These are phyloP conservation scores for Baeospora myosura DNA, from an alignment of 1,284 basidiomycete species.

Conservation along the genomic window DNA sequence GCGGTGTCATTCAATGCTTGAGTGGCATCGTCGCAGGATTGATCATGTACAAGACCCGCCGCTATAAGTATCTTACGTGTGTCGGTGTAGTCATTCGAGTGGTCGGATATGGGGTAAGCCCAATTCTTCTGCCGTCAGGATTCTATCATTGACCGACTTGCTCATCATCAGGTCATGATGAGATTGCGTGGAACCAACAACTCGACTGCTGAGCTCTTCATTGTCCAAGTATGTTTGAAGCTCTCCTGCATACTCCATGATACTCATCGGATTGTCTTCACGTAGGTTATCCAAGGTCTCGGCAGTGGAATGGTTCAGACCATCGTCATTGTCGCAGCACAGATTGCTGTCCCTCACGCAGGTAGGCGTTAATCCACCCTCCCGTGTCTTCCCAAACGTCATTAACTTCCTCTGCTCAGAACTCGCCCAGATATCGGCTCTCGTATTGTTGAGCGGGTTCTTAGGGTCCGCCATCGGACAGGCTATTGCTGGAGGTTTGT, in stretches of 20 bases:
- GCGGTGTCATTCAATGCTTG: constrained; percentile 8
- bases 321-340: constrained; percentile 6
- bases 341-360: constrained; percentile 6
- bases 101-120: constrained; percentile 8
- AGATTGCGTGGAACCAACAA: constrained; percentile 6
- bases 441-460: constrained; percentile 6
- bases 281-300: constrained; percentile 7
- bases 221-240: constrained; percentile 8
- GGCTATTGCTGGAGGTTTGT: constrained; percentile 6
- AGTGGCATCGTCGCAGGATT: constrained; percentile 6
- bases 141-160: background rate
- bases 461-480: constrained; percentile 7
- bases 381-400: background rate
- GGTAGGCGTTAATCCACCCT: background rate
- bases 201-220: constrained; percentile 9
- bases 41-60: constrained; percentile 7
- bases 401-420: background rate
- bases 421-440: constrained; percentile 6
- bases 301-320: constrained; percentile 7
- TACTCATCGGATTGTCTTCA: too few relatives aligned
- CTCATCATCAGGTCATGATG: constrained; percentile 5
- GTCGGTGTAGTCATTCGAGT: constrained; percentile 5
- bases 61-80: constrained; percentile 5
- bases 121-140: background rate
- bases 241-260: too few relatives aligned